These are phyloP conservation scores for Pythium dissotocum DNA, from an alignment of 352 stramenopile species.

Conservation along the genomic window DNA sequence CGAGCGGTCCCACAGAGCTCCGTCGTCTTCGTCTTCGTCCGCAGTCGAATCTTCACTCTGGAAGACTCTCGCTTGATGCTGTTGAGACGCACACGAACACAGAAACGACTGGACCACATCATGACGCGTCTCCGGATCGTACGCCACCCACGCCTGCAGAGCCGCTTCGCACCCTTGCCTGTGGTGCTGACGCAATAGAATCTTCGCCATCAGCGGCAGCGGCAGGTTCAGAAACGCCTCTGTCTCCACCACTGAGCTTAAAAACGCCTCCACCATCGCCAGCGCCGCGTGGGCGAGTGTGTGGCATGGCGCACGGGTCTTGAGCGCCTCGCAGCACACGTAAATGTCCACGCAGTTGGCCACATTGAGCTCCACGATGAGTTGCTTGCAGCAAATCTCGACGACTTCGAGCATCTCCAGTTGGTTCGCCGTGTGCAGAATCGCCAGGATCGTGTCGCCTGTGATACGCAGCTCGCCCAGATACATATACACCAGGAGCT, in stretches of 20 bases:
- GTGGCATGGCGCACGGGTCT: conserved; percentile 47
- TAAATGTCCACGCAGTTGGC: conserved; percentile 78
- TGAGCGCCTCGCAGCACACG: conserved; percentile 58
- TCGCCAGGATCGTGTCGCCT: conserved; percentile 60
- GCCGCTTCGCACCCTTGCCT: conserved; percentile 35
- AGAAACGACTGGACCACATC: conserved; percentile 30
- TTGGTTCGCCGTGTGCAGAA: conserved; percentile 67
- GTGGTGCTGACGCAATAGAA: conserved; percentile 44
- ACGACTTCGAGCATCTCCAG: conserved; percentile 72
- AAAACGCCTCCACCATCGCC: conserved; percentile 68
- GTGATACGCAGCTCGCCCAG: conserved; percentile 52
- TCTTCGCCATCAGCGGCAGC: conserved; percentile 38
- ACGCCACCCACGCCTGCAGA: conserved; percentile 51
- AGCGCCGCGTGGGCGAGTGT: conserved; percentile 54
- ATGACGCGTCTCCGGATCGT: conserved; percentile 41
- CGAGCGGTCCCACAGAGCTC: conserved; percentile 14
- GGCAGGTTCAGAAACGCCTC: conserved; percentile 62
- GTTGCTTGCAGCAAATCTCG: conserved; percentile 69
- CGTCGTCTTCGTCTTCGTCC: conserved; percentile 12
- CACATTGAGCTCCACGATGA: conserved; percentile 69
- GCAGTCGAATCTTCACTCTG: not conserved
- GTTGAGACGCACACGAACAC: conserved; percentile 8
- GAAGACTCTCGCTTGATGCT: conserved; percentile 1
- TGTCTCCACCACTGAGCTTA: conserved; percentile 51
- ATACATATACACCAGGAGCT: conserved; percentile 74